phyloP scores from a whole-genome alignment of 2,329 filamentous ascomycete genomes.

The Emergomyces orientalis region DNA sequence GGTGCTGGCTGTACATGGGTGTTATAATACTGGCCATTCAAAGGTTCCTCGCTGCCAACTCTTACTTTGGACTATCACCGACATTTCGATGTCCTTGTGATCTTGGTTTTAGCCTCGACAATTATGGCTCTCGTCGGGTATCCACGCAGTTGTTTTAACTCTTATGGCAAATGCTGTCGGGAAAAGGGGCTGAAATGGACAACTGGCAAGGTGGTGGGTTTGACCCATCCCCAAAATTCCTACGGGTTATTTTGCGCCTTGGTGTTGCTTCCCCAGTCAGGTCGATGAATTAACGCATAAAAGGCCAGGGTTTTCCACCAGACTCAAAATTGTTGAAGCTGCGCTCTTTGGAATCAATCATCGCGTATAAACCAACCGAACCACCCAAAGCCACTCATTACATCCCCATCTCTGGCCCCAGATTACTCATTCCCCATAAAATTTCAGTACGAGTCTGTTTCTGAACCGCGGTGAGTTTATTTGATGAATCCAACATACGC shows the following conservation, averaged over 20 bases:
- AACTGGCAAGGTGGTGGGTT: background rate
- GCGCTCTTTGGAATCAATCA: background rate
- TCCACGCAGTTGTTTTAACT: constrained; percentile 9
- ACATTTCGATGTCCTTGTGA: background rate
- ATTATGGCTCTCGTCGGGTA: constrained; percentile 9
- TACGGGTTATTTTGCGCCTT: background rate
- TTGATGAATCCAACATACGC: no score
- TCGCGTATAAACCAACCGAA: background rate
- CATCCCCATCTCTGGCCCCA: background rate
- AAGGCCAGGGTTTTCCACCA: background rate
- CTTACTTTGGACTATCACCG: background rate
- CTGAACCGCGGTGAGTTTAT: background rate
- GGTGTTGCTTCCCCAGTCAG: background rate
- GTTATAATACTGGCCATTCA: background rate
- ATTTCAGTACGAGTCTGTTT: background rate
- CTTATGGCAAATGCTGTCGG: background rate
- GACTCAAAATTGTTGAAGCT: background rate
- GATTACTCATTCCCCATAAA: background rate
- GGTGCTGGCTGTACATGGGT: background rate
- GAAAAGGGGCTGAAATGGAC: background rate
- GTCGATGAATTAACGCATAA: background rate
- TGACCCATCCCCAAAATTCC: background rate
- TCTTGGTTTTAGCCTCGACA: constrained; percentile 7
- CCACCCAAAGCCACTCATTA: no score
- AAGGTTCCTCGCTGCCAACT: background rate